A percentile compares a stretch with the other conserved stretches of the same genome.
phyloP scores from a whole-genome alignment of 371 early-diverging fungal species.

The Batkoa obscura region DNA sequence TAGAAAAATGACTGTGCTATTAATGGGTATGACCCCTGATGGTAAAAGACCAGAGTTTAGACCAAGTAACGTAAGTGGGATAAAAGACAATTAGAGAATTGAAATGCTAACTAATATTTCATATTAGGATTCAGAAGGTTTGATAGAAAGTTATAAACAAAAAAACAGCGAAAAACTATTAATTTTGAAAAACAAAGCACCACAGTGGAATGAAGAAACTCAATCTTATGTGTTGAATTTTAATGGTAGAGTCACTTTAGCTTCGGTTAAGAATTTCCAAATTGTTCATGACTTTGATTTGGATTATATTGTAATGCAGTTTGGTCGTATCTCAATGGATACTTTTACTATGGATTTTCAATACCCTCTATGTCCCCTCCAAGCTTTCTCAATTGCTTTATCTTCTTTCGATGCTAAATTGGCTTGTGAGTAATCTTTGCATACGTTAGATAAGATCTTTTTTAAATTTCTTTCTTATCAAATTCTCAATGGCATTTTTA shows the following conservation, averaged over 20 bases:
- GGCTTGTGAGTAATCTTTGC: constrained; percentile 55
- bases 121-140: not conserved
- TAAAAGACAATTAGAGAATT: not conserved
- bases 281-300: constrained; percentile 79
- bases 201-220: constrained; percentile 88
- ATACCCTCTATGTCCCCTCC: constrained; percentile 82
- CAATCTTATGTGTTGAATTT: constrained; percentile 91
- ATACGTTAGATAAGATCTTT: too few species aligned
- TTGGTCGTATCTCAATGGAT: constrained; percentile 68
- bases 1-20: constrained; percentile 72
- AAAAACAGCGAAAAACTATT: constrained; percentile 29
- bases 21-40: constrained; percentile 45
- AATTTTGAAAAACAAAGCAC: constrained; percentile 69
- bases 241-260: constrained; percentile 77
- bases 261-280: constrained; percentile 96
- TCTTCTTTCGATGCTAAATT: constrained; percentile 81
- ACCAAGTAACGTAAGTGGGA: constrained; percentile 23
- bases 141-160: not conserved
- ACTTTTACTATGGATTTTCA: constrained; percentile 84
- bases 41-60: constrained; percentile 37
- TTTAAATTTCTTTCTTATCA: too few species aligned
- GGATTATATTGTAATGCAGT: constrained; percentile 91
- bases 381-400: constrained; percentile 87
- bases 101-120: not conserved
- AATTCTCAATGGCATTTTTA: too few species aligned